Percentiles rank a stretch among this genome's conserved stretches.
phyloP scores from a whole-genome alignment of 1,139 yeast genomes.

The Yamadazyma sp. region DNA sequence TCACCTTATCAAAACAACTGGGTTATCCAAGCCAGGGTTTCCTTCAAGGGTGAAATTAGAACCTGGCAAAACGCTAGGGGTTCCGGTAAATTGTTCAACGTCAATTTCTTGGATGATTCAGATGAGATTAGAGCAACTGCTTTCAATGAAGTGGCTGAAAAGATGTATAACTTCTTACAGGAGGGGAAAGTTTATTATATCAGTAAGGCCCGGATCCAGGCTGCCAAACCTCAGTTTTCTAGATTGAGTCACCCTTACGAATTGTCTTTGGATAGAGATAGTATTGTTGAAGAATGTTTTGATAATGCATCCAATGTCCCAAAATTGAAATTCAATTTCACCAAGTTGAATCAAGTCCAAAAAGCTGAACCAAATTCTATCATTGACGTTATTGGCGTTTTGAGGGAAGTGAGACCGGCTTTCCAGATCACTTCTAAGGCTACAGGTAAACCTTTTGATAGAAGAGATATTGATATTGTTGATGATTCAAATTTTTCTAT shows the following conservation, averaged over 20 bases:
- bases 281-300: slow-evolving; percentile 69
- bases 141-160: slow-evolving; percentile 84
- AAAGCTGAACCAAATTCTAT: slow-evolving; percentile 68
- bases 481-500: slow-evolving; percentile 82
- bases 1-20: slow-evolving; percentile 91
- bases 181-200: slow-evolving; percentile 90
- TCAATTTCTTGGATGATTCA: slow-evolving; percentile 87
- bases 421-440: slow-evolving; percentile 89
- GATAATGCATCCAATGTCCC: slow-evolving; percentile 68
- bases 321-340: slow-evolving; percentile 72
- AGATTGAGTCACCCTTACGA: slow-evolving; percentile 88
- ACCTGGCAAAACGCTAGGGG: slow-evolving; percentile 87
- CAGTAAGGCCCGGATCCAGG: slow-evolving; percentile 76
- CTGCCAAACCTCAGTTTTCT: slow-evolving; percentile 85
- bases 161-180: slow-evolving; percentile 68
- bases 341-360: slow-evolving; percentile 65
- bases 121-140: slow-evolving; percentile 97
- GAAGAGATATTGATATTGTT: slow-evolving; percentile 84
- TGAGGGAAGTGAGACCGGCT: slow-evolving; percentile 72
- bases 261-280: slow-evolving; percentile 76
- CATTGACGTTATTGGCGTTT: slow-evolving; percentile 84
- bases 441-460: slow-evolving; percentile 85
- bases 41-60: slow-evolving; percentile 83
- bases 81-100: slow-evolving; percentile 86
- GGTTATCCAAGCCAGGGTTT: slow-evolving; percentile 91